phyloP scores from a whole-genome alignment of 73 alveolate genomes.

The Paramecium primaurelia region DNA sequence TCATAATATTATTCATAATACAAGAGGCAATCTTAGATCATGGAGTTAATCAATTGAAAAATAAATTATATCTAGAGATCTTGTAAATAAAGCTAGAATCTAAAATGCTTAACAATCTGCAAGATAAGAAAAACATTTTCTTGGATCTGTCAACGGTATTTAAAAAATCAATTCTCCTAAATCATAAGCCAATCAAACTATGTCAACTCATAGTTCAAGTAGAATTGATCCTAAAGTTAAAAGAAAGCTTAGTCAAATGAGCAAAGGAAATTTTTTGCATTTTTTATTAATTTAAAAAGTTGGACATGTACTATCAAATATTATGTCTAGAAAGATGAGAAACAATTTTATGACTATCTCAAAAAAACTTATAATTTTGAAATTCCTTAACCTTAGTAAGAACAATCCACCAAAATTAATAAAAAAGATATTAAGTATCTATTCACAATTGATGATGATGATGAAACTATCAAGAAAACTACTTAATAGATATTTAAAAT shows the following conservation, averaged over 20 bases:
- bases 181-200: background rate
- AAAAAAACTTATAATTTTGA: slow-evolving; percentile 37
- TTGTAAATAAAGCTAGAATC: background rate
- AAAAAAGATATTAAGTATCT: slow-evolving; percentile 27
- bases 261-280: slow-evolving; percentile 29
- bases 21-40: background rate
- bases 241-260: background rate
- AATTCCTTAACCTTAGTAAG: slow-evolving; percentile 12
- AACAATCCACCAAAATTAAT: background rate
- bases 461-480: background rate
- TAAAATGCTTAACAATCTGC: background rate
- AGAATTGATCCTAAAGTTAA: background rate
- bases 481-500: background rate
- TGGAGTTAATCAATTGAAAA: background rate
- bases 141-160: background rate
- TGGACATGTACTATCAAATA: slow-evolving; percentile 11
- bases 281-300: slow-evolving; percentile 18
- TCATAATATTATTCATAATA: background rate
- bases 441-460: background rate
- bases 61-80: background rate
- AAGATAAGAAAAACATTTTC: background rate
- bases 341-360: background rate
- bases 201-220: background rate
- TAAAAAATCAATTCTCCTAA: background rate
- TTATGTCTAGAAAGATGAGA: slow-evolving; percentile 32